phyloP scores from a whole-genome alignment of 2,329 filamentous ascomycete genomes.

The Cladosporium sp. region DNA sequence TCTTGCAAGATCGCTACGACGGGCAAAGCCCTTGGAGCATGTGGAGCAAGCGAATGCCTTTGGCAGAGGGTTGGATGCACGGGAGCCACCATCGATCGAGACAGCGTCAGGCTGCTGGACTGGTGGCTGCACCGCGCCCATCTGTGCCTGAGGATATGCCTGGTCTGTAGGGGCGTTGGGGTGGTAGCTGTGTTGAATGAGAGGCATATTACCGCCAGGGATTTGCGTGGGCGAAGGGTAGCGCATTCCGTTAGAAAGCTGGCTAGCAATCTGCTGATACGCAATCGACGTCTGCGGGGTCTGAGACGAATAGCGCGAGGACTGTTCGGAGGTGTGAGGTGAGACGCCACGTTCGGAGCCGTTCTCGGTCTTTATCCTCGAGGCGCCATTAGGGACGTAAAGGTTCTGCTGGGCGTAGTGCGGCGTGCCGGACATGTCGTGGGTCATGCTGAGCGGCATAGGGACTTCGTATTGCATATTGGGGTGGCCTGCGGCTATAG shows the following conservation, averaged over 20 bases:
- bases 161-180: constrained; percentile 45
- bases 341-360: constrained; percentile 56
- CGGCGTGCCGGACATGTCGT: constrained; percentile 26
- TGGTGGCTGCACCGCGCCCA: constrained; percentile 29
- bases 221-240: constrained; percentile 52
- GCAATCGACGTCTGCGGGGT: constrained; percentile 47
- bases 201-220: constrained; percentile 36
- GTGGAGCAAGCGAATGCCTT: constrained; percentile 87
- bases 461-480: constrained; percentile 39
- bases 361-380: constrained; percentile 54
- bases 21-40: constrained; percentile 86
- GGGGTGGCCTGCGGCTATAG: constrained; percentile 28
- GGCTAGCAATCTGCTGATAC: constrained; percentile 46
- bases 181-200: constrained; percentile 54
- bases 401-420: constrained; percentile 40
- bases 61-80: constrained; percentile 46
- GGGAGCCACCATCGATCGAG: constrained; percentile 28
- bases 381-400: constrained; percentile 46
- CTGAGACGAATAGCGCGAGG: constrained; percentile 55
- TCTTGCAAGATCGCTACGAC: constrained; percentile 86
- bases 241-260: constrained; percentile 48
- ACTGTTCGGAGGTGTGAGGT: constrained; percentile 52
- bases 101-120: constrained; percentile 33
- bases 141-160: constrained; percentile 37
- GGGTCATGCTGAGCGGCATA: constrained; percentile 28